Evolutionary conservation across 1,139 yeast genomes (phyloP).

Genomic region (Magnusiomyces clavatus): DNA sequence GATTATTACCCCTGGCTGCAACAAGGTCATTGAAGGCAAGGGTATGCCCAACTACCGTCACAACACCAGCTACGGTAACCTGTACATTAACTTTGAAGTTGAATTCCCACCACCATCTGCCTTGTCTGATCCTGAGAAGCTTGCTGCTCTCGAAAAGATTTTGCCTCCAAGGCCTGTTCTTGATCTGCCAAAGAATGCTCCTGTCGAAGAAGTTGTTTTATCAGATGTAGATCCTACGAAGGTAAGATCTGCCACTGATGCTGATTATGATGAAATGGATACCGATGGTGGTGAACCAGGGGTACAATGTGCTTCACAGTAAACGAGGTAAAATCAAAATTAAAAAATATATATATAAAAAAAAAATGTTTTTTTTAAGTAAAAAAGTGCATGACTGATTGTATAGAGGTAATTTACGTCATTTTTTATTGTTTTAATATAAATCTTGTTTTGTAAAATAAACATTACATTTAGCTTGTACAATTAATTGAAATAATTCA

Average conservation of each 20-base stretch:
- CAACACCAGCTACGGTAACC: conserved; percentile 39
- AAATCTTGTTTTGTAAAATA: neutral
- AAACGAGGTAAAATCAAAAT: conserved; percentile 22
- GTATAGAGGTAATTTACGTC: neutral
- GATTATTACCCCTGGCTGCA: conserved; percentile 75
- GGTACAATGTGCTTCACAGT: conserved; percentile 71
- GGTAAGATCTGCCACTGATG: conserved; percentile 29
- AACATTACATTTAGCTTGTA: neutral
- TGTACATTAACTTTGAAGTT: conserved; percentile 44
- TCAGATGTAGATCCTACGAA: conserved; percentile 51
- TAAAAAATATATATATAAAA: neutral
- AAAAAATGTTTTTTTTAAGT: neutral
- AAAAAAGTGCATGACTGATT: neutral
- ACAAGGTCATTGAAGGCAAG: conserved; percentile 80
- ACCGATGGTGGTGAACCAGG: conserved; percentile 54
- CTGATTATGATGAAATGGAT: conserved; percentile 32
- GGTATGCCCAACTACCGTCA: conserved; percentile 81
- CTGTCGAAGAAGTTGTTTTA: conserved; percentile 77
- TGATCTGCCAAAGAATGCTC: conserved; percentile 31
- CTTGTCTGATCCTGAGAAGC: conserved; percentile 34
- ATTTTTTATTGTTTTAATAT: neutral
- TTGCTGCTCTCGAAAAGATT: conserved; percentile 34
- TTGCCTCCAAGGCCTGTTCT: conserved; percentile 35
- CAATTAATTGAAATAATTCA: neutral
- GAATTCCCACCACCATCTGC: conserved; percentile 40